Percentiles rank a stretch among this genome's conserved stretches.
These are phyloP conservation scores for Boletus subcaerulescens DNA, from an alignment of 768 basidiomycete species.

Conservation along the genomic window DNA sequence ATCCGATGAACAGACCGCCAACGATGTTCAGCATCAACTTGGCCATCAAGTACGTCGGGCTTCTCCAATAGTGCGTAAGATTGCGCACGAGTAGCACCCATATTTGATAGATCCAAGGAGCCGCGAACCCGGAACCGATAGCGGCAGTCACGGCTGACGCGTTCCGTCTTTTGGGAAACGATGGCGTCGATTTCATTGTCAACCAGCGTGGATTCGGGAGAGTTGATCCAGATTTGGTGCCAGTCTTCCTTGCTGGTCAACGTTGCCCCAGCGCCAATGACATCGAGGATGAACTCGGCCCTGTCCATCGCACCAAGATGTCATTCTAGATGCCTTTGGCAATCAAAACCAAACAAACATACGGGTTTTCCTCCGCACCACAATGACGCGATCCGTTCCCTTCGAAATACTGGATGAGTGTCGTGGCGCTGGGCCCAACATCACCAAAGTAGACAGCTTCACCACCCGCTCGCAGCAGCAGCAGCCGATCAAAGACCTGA, in stretches of 20 bases:
- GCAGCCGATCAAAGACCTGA: slow-evolving; percentile 73
- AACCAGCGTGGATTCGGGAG: slow-evolving; percentile 40
- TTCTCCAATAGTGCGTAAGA: slow-evolving; percentile 47
- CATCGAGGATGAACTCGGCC: slow-evolving; percentile 65
- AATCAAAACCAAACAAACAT: slow-evolving; percentile 31
- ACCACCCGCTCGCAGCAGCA: slow-evolving; percentile 78
- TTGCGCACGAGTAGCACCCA: slow-evolving; percentile 45
- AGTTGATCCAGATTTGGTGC: slow-evolving; percentile 59
- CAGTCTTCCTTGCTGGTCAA: slow-evolving; percentile 55
- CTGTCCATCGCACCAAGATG: slow-evolving; percentile 30
- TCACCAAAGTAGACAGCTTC: slow-evolving; percentile 67
- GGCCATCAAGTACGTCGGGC: slow-evolving; percentile 58
- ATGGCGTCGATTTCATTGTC: slow-evolving; percentile 45
- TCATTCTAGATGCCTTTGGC: slow-evolving; percentile 45
- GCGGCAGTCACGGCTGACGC: slow-evolving; percentile 37
- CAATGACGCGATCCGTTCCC: slow-evolving; percentile 63
- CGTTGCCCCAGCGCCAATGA: slow-evolving; percentile 72
- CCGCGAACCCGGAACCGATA: slow-evolving; percentile 47
- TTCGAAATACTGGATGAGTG: slow-evolving; percentile 77
- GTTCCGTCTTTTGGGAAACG: slow-evolving; percentile 45
- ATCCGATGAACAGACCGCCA: slow-evolving; percentile 55
- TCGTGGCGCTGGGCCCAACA: slow-evolving; percentile 57
- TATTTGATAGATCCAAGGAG: slow-evolving; percentile 51
- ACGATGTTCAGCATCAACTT: slow-evolving; percentile 54
- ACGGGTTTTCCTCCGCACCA: slow-evolving; percentile 65